Evolutionary conservation across 306 rosid species (phyloP), one percentile per base, ranked within the genome.

Genomic region (Casuarina equisetifolia): DNA sequence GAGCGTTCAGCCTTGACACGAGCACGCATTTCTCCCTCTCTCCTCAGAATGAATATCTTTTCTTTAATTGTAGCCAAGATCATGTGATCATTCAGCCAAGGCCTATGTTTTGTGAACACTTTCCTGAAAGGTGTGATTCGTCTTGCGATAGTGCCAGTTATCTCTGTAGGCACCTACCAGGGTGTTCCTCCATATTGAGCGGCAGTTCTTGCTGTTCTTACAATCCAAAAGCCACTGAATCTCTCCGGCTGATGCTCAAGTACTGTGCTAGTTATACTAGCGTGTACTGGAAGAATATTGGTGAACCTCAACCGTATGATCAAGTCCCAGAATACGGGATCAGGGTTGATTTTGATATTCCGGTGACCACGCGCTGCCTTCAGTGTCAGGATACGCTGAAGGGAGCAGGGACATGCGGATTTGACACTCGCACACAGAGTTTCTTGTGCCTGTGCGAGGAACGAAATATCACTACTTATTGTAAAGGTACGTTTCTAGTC

Each of bases 391-490:
- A 95, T 71, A 86, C 86, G 4, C 32, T 80, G 78, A 95, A 91
- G 58, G 97, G 98, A 6, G 94, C 90, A 8, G 98, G 98, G 0
- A 88, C 88, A 19, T 95, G 98, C 77, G 99, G 99, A 44, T 95
- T 89, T 79, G 90, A 91, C 38, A 83, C 88, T 0, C 44, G 55
- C 16, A 79, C 77, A 0, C 91, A 87, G 70, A 85, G 68, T 61
- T 95, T 95, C 82, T 9, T 81, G 87, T 95, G 99, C 76, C 83
- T 91, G 0, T 95, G 98, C 77, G 90, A 71, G 46, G 83, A 80
- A 45, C 88, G 90, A 64, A 95, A 95, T 78, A 84, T 89, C 61
- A 92, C 97, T 46, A 89, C 97, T 40, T 92, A 87, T 78, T 95
- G 99, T 81, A 50, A 84, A 70, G 98, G 98, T 92, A 85, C 39